Percentiles rank a stretch among this genome's conserved stretches.
phyloP scores from a whole-genome alignment of 2,329 filamentous ascomycete species.

The Sclerotinia minor region DNA sequence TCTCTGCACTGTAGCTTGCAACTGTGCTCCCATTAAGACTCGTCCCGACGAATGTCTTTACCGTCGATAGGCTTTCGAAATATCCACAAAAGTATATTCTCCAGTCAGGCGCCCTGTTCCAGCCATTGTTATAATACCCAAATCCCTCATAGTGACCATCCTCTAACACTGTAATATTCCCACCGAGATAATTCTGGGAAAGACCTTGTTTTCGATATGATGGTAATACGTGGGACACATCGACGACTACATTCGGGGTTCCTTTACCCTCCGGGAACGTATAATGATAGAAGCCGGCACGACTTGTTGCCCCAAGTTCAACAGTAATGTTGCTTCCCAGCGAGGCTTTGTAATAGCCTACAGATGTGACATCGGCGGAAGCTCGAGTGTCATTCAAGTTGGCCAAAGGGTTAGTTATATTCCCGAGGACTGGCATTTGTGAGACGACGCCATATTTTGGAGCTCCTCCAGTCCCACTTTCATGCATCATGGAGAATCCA shows the following conservation, averaged over 20 bases:
- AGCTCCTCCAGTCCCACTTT: slow-evolving; percentile 66
- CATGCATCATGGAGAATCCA: slow-evolving; percentile 64
- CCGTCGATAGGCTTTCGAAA: slow-evolving; percentile 47
- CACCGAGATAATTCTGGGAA: slow-evolving; percentile 60
- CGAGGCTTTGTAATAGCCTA: slow-evolving; percentile 62
- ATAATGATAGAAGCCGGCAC: slow-evolving; percentile 61
- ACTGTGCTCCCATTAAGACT: slow-evolving; percentile 6
- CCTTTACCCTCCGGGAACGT: slow-evolving; percentile 50
- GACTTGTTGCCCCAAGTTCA: slow-evolving; percentile 56
- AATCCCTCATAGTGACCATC: slow-evolving; percentile 57
- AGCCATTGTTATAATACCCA: slow-evolving; percentile 65
- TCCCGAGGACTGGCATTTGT: slow-evolving; percentile 55
- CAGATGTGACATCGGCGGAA: slow-evolving; percentile 50
- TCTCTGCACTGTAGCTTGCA: slow-evolving; percentile 39
- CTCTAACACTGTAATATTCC: slow-evolving; percentile 53
- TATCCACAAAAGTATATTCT: slow-evolving; percentile 58
- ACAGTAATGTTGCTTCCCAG: slow-evolving; percentile 57
- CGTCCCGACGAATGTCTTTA: slow-evolving; percentile 46
- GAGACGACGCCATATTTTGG: slow-evolving; percentile 67
- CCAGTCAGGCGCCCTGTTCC: slow-evolving; percentile 65
- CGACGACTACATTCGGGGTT: slow-evolving; percentile 52
- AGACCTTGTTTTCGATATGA: slow-evolving; percentile 60
- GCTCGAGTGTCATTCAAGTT: slow-evolving; percentile 56
- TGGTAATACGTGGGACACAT: slow-evolving; percentile 64
- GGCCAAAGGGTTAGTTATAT: slow-evolving; percentile 53